A percentile compares a stretch with the other conserved stretches of the same genome.
These are phyloP conservation scores for Suhomyces tanzawaensis DNA, from an alignment of 805 yeast genomes.

Conservation along the genomic window DNA sequence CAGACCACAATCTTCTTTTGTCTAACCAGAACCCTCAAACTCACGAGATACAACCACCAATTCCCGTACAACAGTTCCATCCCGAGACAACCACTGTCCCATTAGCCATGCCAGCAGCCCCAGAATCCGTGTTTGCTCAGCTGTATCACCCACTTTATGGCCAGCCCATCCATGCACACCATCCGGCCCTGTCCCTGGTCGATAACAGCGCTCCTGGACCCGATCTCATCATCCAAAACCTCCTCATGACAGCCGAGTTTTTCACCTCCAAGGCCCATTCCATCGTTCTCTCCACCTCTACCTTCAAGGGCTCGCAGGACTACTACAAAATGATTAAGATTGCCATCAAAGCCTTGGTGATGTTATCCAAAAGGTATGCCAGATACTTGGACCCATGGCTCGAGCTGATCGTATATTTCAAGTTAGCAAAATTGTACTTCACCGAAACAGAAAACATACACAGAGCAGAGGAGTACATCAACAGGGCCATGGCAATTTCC, in stretches of 20 bases:
- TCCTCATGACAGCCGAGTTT: slow-evolving; percentile 15
- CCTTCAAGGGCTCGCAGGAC: slow-evolving; percentile 16
- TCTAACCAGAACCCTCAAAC: too few species aligned
- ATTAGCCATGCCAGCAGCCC: too few species aligned
- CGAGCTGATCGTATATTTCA: slow-evolving; percentile 33
- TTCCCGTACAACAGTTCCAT: too few species aligned
- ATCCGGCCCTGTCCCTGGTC: too few species aligned
- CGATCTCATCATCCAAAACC: not conserved
- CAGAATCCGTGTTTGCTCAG: too few species aligned
- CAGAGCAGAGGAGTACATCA: slow-evolving; percentile 40
- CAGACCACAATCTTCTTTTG: too few species aligned
- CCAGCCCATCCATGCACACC: not conserved
- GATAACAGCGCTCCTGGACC: not conserved
- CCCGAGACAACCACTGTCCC: too few species aligned
- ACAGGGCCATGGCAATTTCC: slow-evolving; percentile 28
- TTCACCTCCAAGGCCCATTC: slow-evolving; percentile 24
- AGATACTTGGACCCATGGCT: slow-evolving; percentile 25
- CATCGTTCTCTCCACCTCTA: slow-evolving; percentile 13
- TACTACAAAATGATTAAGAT: slow-evolving; percentile 32
- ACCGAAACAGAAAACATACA: slow-evolving; percentile 42
- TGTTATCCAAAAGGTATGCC: slow-evolving; percentile 27
- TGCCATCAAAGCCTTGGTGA: slow-evolving; percentile 36
- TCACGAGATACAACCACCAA: too few species aligned
- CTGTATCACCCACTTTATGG: not conserved
- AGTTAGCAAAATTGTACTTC: slow-evolving; percentile 36